Evolutionary conservation across 2,329 filamentous ascomycete species (phyloP), one percentile per base, ranked within the genome.

Genomic region (Epichloe elymi): DNA sequence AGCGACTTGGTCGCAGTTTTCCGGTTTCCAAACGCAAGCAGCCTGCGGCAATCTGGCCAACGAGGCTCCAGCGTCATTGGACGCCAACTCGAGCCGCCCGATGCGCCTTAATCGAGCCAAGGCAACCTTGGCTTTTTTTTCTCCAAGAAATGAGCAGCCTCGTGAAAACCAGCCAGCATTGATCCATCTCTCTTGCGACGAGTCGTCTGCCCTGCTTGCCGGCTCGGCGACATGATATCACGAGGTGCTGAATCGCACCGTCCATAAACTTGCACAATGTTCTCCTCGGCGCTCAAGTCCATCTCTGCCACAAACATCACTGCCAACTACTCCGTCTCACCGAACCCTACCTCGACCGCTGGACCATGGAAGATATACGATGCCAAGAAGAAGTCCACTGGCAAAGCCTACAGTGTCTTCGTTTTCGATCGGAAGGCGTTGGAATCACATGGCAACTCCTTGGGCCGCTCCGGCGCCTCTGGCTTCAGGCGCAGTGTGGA

Each of bases 281-380:
- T 96, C 70, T 88, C 88, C 63, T 90, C 84, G 55, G 88, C 88
- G 57, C 78, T 97, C 65, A 97, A 97, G 70, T 94, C 91, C 56
- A 91, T 97, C 67, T 85, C 83, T 57, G 91, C 79, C 60, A 76
- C 86, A 54, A 95, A 96, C 70, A 97, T 98, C 70, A 83, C 83
- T 53, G 83, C 85, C 64, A 94, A 95, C 71, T 98, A 98, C 70
- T 81, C 85, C 59, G 75, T 97, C 57, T 84, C 88, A 20, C 76
- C 83, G 26, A 81, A 80, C 53, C 79, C 86, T 11, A 84, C 81
- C n/a, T 86, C 88, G 48, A 81, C 81, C 49, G 87, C 90, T 15
- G 93, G 93, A 17, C 88, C 90, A 53, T 98, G 93, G 93, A 95
- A 89, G 72, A 93, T 98, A 62, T 91, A 91, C 75, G 90, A 96